Evolutionary conservation across 73 alveolate genomes (phyloP), one percentile per base, ranked within the genome.

Genomic region (Paramecium bursaria): DNA sequence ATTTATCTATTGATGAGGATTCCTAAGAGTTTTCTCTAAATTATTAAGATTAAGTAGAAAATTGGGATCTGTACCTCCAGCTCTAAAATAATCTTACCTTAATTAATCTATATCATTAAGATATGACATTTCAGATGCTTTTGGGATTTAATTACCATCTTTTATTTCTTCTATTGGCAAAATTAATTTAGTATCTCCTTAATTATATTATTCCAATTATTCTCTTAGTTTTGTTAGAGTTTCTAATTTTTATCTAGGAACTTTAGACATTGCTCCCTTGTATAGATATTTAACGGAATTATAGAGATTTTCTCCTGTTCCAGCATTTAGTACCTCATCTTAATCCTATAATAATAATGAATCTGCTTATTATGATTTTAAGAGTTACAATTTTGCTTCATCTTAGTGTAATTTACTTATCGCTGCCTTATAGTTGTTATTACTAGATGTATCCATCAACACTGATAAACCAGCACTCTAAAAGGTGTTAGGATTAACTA

Each of bases 51-150:
- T 67, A 3, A 67, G 27, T 67, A 67, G 21, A 42, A 67, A 67
- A 67, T 67, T 67, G 19, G 82, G 82, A 67, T 67, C 82, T 4
- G 50, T 23, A 9, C 82, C 82, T 9, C 82, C 82, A 39, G 82
- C 82, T 35, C 44, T n/a, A 19, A 67, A 53, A 67, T 67, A 67
- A 21, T 67, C 82, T 15, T 67, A 39, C 21, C 82, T 67, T n/a
- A 67, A 67, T 14, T 67, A 67, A 39, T 67, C 82, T 21, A 67
- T 42, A 10, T 67, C 82, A 67, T 42, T 67, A 21, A 15, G 44
- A 67, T 67, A 67, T 15, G 30, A 31, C n/a, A n/a, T n/a, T 30
- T 67, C 53, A 25, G 26, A 33, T 6, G 33, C 39, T 6, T 14
- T 19, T 3, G 2, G 47, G 33, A 9, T 7, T 67, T 17, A 19